phyloP scores from a whole-genome alignment of 2,329 filamentous ascomycete species.

The Aureobasidium pullulans region DNA sequence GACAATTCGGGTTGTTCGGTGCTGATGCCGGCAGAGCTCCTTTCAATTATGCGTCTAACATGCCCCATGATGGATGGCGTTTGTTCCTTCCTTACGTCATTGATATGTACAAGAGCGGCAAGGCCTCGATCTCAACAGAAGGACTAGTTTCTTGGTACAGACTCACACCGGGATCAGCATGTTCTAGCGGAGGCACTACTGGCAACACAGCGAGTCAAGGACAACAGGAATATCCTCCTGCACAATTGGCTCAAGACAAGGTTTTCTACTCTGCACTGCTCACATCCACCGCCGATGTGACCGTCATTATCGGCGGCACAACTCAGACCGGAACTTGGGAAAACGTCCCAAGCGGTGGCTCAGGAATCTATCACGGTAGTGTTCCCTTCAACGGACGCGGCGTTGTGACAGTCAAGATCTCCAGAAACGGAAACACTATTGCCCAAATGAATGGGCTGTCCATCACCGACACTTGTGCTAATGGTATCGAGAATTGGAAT shows the following conservation, averaged over 20 bases:
- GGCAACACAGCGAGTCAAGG: constrained; percentile 28
- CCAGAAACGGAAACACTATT: constrained; percentile 22
- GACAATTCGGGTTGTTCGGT: neutral
- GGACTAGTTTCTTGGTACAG: constrained; percentile 40
- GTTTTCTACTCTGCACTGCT: constrained; percentile 38
- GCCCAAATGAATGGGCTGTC: constrained; percentile 30
- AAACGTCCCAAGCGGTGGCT: constrained; percentile 19
- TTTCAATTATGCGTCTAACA: constrained; percentile 40
- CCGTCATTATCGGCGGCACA: constrained; percentile 27
- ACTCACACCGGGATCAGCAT: constrained; percentile 29
- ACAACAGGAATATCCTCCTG: constrained; percentile 18
- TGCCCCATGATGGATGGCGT: constrained; percentile 46
- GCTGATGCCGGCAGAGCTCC: constrained; percentile 31
- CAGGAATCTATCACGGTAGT: constrained; percentile 21
- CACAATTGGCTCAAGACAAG: constrained; percentile 35
- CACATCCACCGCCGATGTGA: constrained; percentile 26
- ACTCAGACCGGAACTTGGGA: constrained; percentile 14
- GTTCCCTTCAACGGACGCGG: constrained; percentile 33
- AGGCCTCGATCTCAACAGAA: constrained; percentile 19
- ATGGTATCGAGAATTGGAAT: constrained; percentile 21
- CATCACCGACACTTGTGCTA: constrained; percentile 26
- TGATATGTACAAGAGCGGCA: constrained; percentile 41
- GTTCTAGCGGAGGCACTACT: constrained; percentile 32
- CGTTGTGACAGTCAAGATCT: constrained; percentile 32
- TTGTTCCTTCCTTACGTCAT: constrained; percentile 45